Conservation (phyloP, 768 basidiomycete genomes). For the Collybia mongolica region DNA sequence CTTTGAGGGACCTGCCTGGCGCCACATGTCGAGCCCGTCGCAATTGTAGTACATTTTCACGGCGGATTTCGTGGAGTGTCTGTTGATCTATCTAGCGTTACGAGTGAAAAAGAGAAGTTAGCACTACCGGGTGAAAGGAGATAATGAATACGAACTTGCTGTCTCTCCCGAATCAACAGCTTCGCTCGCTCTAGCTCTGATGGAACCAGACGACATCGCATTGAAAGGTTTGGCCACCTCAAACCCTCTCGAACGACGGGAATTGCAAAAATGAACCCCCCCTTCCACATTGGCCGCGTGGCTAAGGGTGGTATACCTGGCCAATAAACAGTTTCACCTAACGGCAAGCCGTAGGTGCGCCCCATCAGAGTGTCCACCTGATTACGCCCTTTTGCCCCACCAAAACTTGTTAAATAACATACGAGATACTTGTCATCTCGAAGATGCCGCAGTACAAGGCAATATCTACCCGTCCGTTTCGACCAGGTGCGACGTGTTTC, state of each 20-base stretch:
- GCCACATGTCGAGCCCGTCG: too few species aligned
- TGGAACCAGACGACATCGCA: conserved; percentile 17
- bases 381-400: too few species aligned
- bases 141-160: conserved; percentile 2
- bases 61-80: conserved; percentile 2
- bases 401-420: too few species aligned
- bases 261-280: conserved; percentile 31
- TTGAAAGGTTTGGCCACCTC: conserved; percentile 6
- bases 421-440: too few species aligned
- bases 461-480: conserved; percentile 23
- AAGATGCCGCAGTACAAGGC: conserved; percentile 33
- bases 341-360: too few species aligned
- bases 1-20: too few species aligned
- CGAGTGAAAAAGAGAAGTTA: not conserved
- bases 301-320: too few species aligned
- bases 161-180: conserved; percentile 9
- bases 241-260: conserved; percentile 23
- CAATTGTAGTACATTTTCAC: not conserved
- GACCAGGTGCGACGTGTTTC: not conserved
- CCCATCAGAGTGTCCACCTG: conserved; percentile 2
- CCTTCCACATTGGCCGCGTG: not conserved
- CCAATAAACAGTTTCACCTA: too few species aligned
- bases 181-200: conserved; percentile 24
- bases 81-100: conserved; percentile 1
- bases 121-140: not conserved